Conservation (phyloP, 2,329 filamentous ascomycete genomes). For the Berkeleyomyces basicola region DNA sequence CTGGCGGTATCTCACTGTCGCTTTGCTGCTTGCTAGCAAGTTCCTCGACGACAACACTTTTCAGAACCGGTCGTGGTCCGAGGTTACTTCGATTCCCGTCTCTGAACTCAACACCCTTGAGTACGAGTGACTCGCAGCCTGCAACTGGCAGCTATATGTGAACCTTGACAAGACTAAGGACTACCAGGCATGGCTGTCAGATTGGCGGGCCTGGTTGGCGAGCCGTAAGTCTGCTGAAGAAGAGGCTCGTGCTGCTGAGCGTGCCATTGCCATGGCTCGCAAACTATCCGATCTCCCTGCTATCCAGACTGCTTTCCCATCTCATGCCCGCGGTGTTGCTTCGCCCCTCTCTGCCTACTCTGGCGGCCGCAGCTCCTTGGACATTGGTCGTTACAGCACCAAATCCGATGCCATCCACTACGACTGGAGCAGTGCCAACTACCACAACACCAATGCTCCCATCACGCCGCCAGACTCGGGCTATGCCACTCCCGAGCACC, state of each 20-base stretch:
- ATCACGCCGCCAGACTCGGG: slow-evolving; percentile 45
- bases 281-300: slow-evolving; percentile 32
- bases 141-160: slow-evolving; percentile 73
- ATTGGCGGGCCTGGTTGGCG: slow-evolving; percentile 41
- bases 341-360: slow-evolving; percentile 20
- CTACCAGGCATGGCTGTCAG: slow-evolving; percentile 44
- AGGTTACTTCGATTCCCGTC: slow-evolving; percentile 80
- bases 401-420: slow-evolving; percentile 9
- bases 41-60: slow-evolving; percentile 96
- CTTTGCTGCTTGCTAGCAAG: slow-evolving; percentile 78
- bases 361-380: slow-evolving; percentile 17
- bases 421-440: slow-evolving; percentile 14
- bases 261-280: slow-evolving; percentile 25
- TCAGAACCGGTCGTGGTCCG: slow-evolving; percentile 91
- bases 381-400: slow-evolving; percentile 25
- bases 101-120: slow-evolving; percentile 72
- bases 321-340: slow-evolving; percentile 15
- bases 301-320: slow-evolving; percentile 23
- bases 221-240: slow-evolving; percentile 35
- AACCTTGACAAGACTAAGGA: slow-evolving; percentile 64
- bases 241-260: slow-evolving; percentile 12
- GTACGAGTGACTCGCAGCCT: slow-evolving; percentile 70
- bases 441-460: slow-evolving; percentile 22
- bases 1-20: slow-evolving; percentile 75
- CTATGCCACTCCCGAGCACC: slow-evolving; percentile 43